Conservation (phyloP, 2,329 filamentous ascomycete species). For the Sarocladiaceae sp. region DNA sequence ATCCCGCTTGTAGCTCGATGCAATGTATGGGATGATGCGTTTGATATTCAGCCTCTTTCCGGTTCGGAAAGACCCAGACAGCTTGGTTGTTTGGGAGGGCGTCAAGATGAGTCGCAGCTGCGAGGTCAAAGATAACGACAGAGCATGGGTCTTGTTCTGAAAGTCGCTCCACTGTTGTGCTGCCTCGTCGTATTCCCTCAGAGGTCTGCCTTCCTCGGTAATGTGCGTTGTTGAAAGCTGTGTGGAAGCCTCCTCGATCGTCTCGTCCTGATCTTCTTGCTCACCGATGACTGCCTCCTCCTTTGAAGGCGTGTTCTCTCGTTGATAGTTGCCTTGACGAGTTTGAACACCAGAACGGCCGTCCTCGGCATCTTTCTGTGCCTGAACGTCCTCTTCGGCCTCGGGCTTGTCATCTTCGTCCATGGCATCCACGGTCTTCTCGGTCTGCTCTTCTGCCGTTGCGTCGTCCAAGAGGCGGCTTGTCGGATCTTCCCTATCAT, state of each 20-base stretch:
- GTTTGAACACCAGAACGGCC: conserved; percentile 57
- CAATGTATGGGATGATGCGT: conserved; percentile 98
- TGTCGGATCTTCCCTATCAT: conserved; percentile 52
- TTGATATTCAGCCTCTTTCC: conserved; percentile 99
- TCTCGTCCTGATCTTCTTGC: conserved; percentile 44
- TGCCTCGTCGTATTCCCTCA: conserved; percentile 51
- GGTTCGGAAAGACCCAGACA: conserved; percentile 93
- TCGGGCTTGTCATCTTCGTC: conserved; percentile 36
- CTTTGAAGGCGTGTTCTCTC: conserved; percentile 39
- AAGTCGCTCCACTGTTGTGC: conserved; percentile 80
- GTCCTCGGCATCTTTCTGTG: conserved; percentile 37
- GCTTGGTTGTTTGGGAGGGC: conserved; percentile 91
- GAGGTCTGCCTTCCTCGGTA: conserved; percentile 32
- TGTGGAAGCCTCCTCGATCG: conserved; percentile 49
- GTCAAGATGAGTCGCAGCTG: conserved; percentile 94
- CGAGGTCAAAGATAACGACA: conserved; percentile 86
- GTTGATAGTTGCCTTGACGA: conserved; percentile 53
- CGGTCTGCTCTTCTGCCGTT: conserved; percentile 17
- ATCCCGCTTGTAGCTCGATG: conserved; percentile 96
- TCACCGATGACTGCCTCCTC: conserved; percentile 39
- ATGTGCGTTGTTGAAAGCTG: conserved; percentile 74
- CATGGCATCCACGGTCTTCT: conserved; percentile 26
- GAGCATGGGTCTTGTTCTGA: conserved; percentile 76
- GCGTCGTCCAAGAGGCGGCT: conserved; percentile 46
- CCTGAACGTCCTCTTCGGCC: conserved; percentile 33